phyloP scores from a whole-genome alignment of 345 rosid genomes.

The Kandelia obovata region DNA sequence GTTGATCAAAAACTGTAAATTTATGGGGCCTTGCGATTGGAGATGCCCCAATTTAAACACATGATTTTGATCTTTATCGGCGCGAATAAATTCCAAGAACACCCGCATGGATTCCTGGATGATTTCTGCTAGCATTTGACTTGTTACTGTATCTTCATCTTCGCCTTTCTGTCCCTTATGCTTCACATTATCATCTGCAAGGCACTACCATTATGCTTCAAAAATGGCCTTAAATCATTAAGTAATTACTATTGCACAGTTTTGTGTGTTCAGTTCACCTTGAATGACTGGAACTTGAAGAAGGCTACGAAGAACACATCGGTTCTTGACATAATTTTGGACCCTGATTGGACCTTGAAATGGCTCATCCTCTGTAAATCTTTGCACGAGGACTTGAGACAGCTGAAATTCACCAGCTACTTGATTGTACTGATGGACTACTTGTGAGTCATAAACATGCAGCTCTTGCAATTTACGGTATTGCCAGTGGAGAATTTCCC shows the following conservation, averaged over 20 bases:
- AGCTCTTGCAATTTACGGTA: conserved; percentile 19
- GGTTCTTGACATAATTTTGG: conserved; percentile 19
- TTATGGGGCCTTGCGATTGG: conserved; percentile 44
- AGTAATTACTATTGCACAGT: too few relatives aligned
- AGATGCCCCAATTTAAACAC: conserved; percentile 15
- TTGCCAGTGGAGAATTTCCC: conserved; percentile 31
- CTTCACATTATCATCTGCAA: conserved; percentile 20
- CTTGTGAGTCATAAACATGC: conserved; percentile 4
- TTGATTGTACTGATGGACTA: conserved; percentile 12
- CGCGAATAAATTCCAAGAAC: background rate
- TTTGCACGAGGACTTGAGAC: conserved; percentile 16
- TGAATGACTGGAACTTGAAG: conserved; percentile 23
- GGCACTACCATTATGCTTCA: background rate
- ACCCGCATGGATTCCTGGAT: background rate
- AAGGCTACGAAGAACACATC: conserved; percentile 24
- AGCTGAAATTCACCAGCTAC: conserved; percentile 27
- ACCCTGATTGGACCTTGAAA: conserved; percentile 25
- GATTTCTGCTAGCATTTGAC: background rate
- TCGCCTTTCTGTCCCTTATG: conserved; percentile 5
- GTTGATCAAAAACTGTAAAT: conserved; percentile 44
- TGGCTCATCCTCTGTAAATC: conserved; percentile 25
- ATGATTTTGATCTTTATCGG: background rate
- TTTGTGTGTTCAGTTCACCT: background rate
- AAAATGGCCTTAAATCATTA: background rate
- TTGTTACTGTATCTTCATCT: background rate